Evolutionary conservation across 495 filamentous ascomycete species (phyloP).

Genomic region (Evernia prunastri): DNA sequence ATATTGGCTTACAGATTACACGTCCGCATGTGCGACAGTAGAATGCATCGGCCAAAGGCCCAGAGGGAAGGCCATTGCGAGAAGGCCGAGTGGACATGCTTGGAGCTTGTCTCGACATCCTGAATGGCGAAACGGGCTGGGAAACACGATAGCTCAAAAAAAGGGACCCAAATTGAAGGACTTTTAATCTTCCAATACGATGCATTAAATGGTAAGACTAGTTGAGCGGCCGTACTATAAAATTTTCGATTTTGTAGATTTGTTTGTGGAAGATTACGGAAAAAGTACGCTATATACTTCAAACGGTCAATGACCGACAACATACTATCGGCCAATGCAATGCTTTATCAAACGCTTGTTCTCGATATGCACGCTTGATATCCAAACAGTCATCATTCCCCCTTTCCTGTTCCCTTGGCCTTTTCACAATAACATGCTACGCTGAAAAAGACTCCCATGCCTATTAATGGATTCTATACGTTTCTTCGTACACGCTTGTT

Average conservation of each 20-base stretch:
- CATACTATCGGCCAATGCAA: not conserved
- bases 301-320: not conserved
- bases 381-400: not conserved
- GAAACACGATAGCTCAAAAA: not conserved
- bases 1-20: constrained; percentile 20
- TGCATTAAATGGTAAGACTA: not conserved
- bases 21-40: constrained; percentile 26
- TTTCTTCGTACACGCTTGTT: not conserved
- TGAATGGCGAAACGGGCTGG: not conserved
- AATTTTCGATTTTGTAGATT: too few species aligned
- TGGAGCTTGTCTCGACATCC: not conserved
- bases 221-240: too few species aligned
- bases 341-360: not conserved
- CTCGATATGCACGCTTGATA: not conserved
- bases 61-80: constrained; percentile 9
- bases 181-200: not conserved
- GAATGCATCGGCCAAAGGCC: constrained; percentile 2
- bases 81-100: constrained; percentile 16
- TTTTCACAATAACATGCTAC: constrained; percentile 2
- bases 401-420: constrained; percentile 8
- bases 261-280: too few species aligned
- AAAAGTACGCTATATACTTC: not conserved
- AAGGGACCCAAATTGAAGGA: not conserved
- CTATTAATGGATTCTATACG: constrained; percentile 6
- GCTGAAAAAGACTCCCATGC: not conserved